A percentile compares a stretch with the other conserved stretches of the same genome.
phyloP scores from a whole-genome alignment of 257 asterid genomes.

The Scutellaria minor region DNA sequence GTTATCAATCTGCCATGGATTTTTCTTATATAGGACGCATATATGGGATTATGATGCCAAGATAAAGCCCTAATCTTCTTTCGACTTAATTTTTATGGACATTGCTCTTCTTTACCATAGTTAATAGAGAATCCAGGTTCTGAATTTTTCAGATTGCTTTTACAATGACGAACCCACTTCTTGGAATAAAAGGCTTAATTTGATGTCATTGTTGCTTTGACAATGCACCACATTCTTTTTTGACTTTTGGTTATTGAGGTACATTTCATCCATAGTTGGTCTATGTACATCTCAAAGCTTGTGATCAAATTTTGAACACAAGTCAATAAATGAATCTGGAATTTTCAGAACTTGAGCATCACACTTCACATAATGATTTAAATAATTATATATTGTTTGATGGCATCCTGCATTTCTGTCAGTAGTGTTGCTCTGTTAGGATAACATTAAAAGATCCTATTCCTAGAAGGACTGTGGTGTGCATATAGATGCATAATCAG shows the following conservation, averaged over 20 bases:
- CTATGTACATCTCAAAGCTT: conserved; percentile 9
- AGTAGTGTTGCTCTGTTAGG: no score
- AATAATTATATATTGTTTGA: neutral
- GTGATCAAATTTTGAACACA: neutral
- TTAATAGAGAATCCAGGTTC: neutral
- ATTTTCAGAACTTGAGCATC: neutral
- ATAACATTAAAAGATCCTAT: no score
- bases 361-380: neutral
- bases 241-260: conserved; percentile 6
- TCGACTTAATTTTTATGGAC: neutral
- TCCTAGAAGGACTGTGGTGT: neutral
- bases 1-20: no score
- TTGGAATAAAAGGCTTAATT: neutral
- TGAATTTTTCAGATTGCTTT: conserved; percentile 21
- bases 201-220: neutral
- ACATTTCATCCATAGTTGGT: neutral
- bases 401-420: neutral
- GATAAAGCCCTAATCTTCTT: neutral
- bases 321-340: neutral
- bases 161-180: neutral
- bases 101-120: neutral
- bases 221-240: neutral
- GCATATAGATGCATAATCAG: neutral
- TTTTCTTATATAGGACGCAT: no score
- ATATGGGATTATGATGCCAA: no score